phyloP scores from a whole-genome alignment of 139 green algal genomes.

The Nannochloris sp. region DNA sequence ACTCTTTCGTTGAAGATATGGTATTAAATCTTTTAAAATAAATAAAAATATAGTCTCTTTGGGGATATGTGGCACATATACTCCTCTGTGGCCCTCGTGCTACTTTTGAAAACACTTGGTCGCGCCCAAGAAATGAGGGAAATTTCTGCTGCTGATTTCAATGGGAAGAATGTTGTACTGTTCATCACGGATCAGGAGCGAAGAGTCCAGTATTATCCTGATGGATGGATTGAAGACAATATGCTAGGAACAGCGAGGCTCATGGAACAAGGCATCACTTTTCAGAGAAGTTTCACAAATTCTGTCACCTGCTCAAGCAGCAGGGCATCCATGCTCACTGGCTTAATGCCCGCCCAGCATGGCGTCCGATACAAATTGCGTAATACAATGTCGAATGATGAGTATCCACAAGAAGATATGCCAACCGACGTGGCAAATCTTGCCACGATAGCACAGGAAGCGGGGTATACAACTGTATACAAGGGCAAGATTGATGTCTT shows the following conservation, averaged over 20 bases:
- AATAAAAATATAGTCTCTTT: too few relatives aligned
- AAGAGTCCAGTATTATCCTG: conserved; percentile 1
- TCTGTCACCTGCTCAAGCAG: too few relatives aligned
- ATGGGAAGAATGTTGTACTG: conserved; percentile 19
- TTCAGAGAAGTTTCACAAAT: too few relatives aligned
- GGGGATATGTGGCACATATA: too few relatives aligned
- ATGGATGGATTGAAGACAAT: conserved; percentile 5
- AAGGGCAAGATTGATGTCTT: conserved; percentile 20
- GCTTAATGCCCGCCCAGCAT: conserved; percentile 13
- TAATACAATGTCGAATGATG: conserved; percentile 1
- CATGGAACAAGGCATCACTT: neutral
- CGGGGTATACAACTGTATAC: conserved; percentile 17
- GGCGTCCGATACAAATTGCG: conserved; percentile 11
- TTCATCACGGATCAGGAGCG: conserved; percentile 20
- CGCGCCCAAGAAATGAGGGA: neutral
- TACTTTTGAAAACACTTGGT: too few relatives aligned
- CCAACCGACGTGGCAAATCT: conserved; percentile 9
- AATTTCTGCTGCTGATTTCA: conserved; percentile 1
- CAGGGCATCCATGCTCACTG: conserved; percentile 1
- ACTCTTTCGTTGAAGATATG: too few relatives aligned
- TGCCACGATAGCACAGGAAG: conserved; percentile 5
- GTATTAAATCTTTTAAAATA: too few relatives aligned
- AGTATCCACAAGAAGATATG: conserved; percentile 11
- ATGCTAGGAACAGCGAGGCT: conserved; percentile 11
- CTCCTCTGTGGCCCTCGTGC: too few relatives aligned